Evolutionary conservation across 2,329 filamentous ascomycete genomes (phyloP).

Genomic region (Aureobasidium subglaciale): DNA sequence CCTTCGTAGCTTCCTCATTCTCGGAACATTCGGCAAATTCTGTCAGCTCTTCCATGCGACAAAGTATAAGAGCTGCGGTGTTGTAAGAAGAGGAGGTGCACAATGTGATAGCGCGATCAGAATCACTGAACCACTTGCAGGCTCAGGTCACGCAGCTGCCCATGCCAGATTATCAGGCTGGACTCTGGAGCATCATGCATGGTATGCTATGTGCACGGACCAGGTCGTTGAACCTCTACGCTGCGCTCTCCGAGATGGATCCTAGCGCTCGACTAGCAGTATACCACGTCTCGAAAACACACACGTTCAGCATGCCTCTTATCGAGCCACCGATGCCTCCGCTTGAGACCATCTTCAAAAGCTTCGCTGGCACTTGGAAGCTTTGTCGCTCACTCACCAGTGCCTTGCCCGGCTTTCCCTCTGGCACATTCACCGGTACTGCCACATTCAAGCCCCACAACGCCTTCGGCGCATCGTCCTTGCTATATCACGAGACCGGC

Average conservation of each 20-base stretch:
- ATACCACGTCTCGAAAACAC: neutral
- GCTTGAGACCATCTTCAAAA: slow-evolving; percentile 26
- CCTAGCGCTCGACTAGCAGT: no score
- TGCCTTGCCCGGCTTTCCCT: slow-evolving; percentile 28
- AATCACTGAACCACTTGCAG: no score
- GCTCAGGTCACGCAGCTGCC: no score
- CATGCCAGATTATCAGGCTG: no score
- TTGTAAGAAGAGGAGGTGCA: neutral
- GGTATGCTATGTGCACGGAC: neutral
- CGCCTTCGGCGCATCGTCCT: slow-evolving; percentile 20
- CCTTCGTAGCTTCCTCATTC: neutral
- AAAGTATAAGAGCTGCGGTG: neutral
- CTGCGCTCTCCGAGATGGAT: neutral
- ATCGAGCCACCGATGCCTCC: slow-evolving; percentile 12
- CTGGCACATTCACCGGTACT: slow-evolving; percentile 29
- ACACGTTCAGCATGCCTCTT: neutral
- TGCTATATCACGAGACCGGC: slow-evolving; percentile 30
- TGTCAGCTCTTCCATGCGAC: neutral
- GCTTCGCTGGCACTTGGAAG: slow-evolving; percentile 29
- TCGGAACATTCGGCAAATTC: neutral
- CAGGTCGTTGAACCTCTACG: neutral
- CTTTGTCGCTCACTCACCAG: slow-evolving; percentile 28
- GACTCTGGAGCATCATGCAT: no score
- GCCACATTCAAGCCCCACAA: slow-evolving; percentile 29
- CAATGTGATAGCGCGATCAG: neutral